These are phyloP conservation scores for Metschnikowia anglica DNA, from an alignment of 805 yeast genomes.

Conservation along the genomic window DNA sequence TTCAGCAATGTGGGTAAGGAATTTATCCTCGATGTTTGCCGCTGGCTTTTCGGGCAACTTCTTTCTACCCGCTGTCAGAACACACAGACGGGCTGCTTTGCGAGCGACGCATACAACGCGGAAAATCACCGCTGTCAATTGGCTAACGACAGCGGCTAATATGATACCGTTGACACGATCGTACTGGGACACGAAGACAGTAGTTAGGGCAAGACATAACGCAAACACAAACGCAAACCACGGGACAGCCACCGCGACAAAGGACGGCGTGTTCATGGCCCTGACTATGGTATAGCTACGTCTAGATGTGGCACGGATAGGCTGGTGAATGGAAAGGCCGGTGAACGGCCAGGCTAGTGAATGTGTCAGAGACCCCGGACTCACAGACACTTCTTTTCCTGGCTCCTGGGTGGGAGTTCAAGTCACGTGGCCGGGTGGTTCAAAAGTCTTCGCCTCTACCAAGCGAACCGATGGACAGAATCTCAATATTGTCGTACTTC, in stretches of 20 bases:
- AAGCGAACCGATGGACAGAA: no score
- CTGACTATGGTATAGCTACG: no score
- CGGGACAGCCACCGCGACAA: slow-evolving; percentile 8
- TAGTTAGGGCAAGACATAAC: neutral
- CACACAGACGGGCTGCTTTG: slow-evolving; percentile 3
- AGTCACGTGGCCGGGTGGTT: no score
- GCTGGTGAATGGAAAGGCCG: no score
- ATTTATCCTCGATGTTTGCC: slow-evolving; percentile 8
- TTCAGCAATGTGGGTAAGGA: slow-evolving; percentile 13
- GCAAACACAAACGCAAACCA: neutral
- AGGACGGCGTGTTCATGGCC: slow-evolving; percentile 9
- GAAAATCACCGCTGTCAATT: slow-evolving; percentile 7
- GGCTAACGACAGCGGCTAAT: slow-evolving; percentile 6
- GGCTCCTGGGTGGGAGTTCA: no score
- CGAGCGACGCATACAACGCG: slow-evolving; percentile 10
- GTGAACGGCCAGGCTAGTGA: no score
- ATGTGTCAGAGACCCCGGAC: no score
- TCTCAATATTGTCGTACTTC: no score
- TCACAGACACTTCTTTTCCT: no score
- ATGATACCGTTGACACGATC: slow-evolving; percentile 1
- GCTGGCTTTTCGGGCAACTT: slow-evolving; percentile 15
- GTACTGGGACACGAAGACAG: neutral
- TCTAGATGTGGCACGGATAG: no score
- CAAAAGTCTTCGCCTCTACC: no score
- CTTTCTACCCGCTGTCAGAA: neutral